Evolutionary conservation across 208 protist species (phyloP).

Genomic region (Trypanosoma boissoni): DNA sequence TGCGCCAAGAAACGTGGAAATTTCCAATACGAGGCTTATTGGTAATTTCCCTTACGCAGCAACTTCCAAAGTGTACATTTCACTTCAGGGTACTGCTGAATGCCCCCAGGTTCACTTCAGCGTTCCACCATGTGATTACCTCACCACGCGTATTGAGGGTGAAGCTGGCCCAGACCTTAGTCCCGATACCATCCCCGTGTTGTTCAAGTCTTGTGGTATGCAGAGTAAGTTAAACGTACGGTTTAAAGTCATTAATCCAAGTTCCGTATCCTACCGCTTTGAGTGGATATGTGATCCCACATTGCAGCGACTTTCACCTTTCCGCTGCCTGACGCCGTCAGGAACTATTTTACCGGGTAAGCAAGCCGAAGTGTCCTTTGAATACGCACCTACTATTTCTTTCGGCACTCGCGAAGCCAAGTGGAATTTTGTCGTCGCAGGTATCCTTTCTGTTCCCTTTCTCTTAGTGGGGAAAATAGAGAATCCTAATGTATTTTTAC

Average conservation of each 20-base stretch:
- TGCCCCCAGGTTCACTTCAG: constrained; percentile 97
- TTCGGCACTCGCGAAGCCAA: constrained; percentile 80
- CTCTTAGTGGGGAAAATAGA: constrained; percentile 91
- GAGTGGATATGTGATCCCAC: constrained; percentile 81
- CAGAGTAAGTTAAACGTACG: constrained; percentile 88
- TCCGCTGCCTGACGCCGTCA: constrained; percentile 86
- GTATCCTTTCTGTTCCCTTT: constrained; percentile 87
- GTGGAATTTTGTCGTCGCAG: constrained; percentile 92
- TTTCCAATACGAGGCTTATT: constrained; percentile 37
- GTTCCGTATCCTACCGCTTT: constrained; percentile 88
- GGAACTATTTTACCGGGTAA: constrained; percentile 86
- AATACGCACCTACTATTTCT: constrained; percentile 90
- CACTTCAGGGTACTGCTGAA: constrained; percentile 73
- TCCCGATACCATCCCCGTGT: constrained; percentile 62
- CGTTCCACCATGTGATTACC: constrained; percentile 87
- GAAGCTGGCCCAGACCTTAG: constrained; percentile 33
- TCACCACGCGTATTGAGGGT: constrained; percentile 65
- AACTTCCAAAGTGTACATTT: constrained; percentile 37
- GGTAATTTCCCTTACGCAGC: constrained; percentile 62
- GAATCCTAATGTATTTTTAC: constrained; percentile 93
- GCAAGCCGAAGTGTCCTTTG: constrained; percentile 94
- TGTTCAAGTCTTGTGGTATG: constrained; percentile 91
- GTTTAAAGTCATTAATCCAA: constrained; percentile 97
- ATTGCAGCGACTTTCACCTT: constrained; percentile 50
- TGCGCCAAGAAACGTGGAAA: constrained; percentile 67